Base-by-base conservation (phyloP, 805 yeast species). In the Candida lessepsii region DNA sequence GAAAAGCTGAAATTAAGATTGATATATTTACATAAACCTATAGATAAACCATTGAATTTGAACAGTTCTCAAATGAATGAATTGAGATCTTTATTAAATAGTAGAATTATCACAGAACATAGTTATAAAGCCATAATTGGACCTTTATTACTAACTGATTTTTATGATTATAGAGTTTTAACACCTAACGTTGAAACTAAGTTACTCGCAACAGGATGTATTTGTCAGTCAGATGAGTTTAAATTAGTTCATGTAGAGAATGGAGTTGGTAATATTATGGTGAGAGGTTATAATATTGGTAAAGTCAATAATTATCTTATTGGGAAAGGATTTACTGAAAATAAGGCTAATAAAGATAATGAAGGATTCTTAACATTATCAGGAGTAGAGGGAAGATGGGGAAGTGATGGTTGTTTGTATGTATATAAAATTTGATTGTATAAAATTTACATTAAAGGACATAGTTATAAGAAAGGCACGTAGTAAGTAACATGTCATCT, bases 341-440 rank as follows among this genome's bases (percentile, higher is more conserved):
- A 27, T n/a, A 29, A 26, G 10, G 41, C 33, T 15, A 34, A 20
- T 21, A 42, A 39, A 24, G 39, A 46, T 32, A 48, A 48, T 30
- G 66, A 65, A 23, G 75, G 58, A 4, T 81, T 72, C 60, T 63
- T 70, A 61, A 59, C 64, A 9, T 44, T 67, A 16, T 64, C 75
- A 3, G 74, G 73, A 5, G 62, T 80, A 0, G 52, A 48, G 25
- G 89, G 87, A 0, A 65, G 67, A 26, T 81, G 82, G 72, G 90
- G 88, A 10, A 65, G 58, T 20, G 91, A 84, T 57, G 90, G 90
- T 2, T 83, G 90, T 53, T 70, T 84, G 43, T 84, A 83, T 54
- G 70, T 68, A 38, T 48, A 47, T 45, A 40, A 20, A 11, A 29
- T 13, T 33, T 37, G 15, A 17, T 20, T 20, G 23, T 20, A 20